Evolutionary conservation across 768 basidiomycete species (phyloP).

Genomic region (Amanita thiersii): DNA sequence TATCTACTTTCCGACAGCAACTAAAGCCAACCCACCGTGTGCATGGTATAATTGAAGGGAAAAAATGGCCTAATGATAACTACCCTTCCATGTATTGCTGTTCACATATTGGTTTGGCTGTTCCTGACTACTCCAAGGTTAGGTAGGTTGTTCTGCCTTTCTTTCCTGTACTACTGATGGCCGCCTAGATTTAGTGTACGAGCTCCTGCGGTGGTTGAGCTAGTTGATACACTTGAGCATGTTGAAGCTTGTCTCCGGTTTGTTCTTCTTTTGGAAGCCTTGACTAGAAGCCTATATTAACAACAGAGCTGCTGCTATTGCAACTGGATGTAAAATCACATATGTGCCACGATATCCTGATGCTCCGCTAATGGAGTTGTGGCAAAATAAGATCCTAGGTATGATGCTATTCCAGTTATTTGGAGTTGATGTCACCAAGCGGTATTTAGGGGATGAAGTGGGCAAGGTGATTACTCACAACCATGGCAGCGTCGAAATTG

Average conservation of each 20-base stretch:
- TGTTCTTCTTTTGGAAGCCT: constrained; percentile 15
- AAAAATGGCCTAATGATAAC: constrained; percentile 70
- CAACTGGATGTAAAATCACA: constrained; percentile 53
- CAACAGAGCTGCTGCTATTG: constrained; percentile 54
- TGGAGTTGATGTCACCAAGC: background rate
- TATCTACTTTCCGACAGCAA: constrained; percentile 78
- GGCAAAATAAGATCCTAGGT: constrained; percentile 65
- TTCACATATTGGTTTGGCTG: constrained; percentile 41
- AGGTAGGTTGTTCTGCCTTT: constrained; percentile 29
- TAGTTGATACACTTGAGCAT: constrained; percentile 46
- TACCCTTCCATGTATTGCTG: constrained; percentile 4
- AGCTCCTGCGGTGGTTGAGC: constrained; percentile 57
- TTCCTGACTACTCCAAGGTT: constrained; percentile 75
- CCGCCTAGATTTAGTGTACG: constrained; percentile 58
- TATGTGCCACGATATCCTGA: constrained; percentile 26
- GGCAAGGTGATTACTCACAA: constrained; percentile 50
- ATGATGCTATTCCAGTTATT: background rate
- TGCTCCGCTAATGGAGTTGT: constrained; percentile 39
- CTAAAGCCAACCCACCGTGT: constrained; percentile 69
- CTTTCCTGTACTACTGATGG: background rate
- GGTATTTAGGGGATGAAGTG: constrained; percentile 51
- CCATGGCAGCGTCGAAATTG: constrained; percentile 55
- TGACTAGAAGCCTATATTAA: background rate
- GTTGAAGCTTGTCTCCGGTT: constrained; percentile 70
- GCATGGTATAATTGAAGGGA: constrained; percentile 73